Conservation (phyloP, 1,284 basidiomycete species). For the Singerocomus rubriflavus region DNA sequence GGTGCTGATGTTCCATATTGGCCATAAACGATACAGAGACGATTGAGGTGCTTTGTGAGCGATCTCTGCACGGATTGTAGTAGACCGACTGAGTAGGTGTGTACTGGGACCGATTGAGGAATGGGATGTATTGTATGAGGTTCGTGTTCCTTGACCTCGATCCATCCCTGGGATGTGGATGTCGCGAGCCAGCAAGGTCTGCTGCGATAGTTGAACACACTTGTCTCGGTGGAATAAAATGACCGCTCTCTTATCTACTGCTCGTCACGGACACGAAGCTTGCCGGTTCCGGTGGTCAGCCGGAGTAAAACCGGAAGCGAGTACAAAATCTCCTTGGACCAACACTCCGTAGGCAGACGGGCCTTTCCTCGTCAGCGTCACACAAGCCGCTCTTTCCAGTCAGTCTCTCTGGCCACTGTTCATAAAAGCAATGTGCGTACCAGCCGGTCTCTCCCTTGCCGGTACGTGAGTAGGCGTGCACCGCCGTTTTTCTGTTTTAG, state of each 20-base stretch:
- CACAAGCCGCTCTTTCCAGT: background rate
- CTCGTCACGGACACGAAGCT: background rate
- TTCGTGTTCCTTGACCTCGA: too few species aligned
- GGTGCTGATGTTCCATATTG: background rate
- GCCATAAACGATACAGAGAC: background rate
- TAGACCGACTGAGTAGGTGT: background rate
- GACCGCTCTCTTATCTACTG: background rate
- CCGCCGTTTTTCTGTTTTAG: background rate
- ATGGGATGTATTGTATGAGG: background rate
- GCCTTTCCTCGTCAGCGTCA: background rate
- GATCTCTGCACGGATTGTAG: background rate
- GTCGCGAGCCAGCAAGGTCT: too few species aligned
- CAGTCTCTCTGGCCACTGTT: too few species aligned
- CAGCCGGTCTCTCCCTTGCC: conserved; percentile 15
- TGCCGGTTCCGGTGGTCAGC: background rate
- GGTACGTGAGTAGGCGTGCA: conserved; percentile 9
- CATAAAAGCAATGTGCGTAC: conserved; percentile 4
- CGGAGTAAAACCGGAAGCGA: conserved; percentile 14
- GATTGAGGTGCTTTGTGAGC: background rate
- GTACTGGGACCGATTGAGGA: too few species aligned
- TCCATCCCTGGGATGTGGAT: too few species aligned
- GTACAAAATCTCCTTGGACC: background rate
- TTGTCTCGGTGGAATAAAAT: background rate
- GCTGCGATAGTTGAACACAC: background rate
- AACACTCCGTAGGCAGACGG: background rate